A percentile compares a stretch with the other conserved stretches of the same genome.
Conservation (phyloP, 768 basidiomycete species). For the Tulasnella sp. region DNA sequence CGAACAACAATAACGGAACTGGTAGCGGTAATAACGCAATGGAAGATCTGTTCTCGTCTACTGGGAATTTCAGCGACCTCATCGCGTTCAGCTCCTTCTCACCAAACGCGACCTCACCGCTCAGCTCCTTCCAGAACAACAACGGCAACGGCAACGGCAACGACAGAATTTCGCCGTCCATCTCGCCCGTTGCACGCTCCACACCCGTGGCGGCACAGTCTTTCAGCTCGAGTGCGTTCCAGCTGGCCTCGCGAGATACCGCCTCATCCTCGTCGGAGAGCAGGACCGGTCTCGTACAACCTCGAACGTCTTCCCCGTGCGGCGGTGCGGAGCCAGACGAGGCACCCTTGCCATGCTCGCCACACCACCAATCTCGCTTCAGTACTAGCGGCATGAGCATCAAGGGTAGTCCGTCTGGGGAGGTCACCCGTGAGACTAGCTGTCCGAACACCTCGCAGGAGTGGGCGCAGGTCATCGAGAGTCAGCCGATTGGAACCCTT, state of each 20-base stretch:
- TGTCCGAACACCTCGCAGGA: conserved; percentile 51
- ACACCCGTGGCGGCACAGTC: not conserved
- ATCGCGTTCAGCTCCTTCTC: conserved; percentile 9
- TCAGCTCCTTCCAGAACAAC: not conserved
- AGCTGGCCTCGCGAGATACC: not conserved
- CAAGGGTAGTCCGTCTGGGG: conserved; percentile 18
- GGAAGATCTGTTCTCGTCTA: conserved; percentile 8
- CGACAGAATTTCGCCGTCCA: not conserved
- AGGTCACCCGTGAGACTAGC: not conserved
- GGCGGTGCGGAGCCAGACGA: conserved; percentile 10
- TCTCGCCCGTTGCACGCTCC: conserved; percentile 1
- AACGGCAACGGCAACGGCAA: not conserved
- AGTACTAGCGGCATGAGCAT: conserved; percentile 32
- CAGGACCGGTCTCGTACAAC: conserved; percentile 30
- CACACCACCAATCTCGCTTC: conserved; percentile 26
- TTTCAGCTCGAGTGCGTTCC: not conserved
- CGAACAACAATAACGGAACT: not conserved
- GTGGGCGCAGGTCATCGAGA: conserved; percentile 38
- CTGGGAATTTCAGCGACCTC: conserved; percentile 13
- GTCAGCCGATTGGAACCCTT: conserved; percentile 18
- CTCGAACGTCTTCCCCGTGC: conserved; percentile 12
- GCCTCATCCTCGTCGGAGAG: not conserved
- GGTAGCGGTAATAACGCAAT: not conserved
- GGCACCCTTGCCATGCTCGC: conserved; percentile 9
- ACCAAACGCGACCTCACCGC: not conserved